Evolutionary conservation across 208 protist genomes (phyloP).

Genomic region (Lotmaria passim): DNA sequence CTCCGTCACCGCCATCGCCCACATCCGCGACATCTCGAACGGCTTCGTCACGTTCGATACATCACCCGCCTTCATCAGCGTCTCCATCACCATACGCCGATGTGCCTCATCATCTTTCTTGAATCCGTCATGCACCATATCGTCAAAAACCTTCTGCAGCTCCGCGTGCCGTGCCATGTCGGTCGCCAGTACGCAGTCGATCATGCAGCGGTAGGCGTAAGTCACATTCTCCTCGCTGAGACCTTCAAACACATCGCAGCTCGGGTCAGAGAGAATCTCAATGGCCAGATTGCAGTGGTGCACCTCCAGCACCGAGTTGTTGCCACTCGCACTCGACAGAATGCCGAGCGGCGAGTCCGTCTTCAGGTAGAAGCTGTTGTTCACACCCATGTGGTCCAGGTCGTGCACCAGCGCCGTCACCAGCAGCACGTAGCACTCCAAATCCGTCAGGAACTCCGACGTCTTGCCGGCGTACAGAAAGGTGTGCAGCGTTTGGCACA

Average conservation of each 20-base stretch:
- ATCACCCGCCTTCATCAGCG: conserved; percentile 83
- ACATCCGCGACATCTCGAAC: conserved; percentile 81
- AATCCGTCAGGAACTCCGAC: conserved; percentile 63
- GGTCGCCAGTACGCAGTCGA: conserved; percentile 87
- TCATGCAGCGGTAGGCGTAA: conserved; percentile 67
- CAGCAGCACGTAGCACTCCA: conserved; percentile 84
- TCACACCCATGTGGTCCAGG: conserved; percentile 90
- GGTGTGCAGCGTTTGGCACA: conserved; percentile 81
- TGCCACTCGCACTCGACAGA: conserved; percentile 80
- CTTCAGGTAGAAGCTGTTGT: conserved; percentile 92
- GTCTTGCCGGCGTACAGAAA: conserved; percentile 58
- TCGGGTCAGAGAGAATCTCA: conserved; percentile 81
- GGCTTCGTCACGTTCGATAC: conserved; percentile 89
- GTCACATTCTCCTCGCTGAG: conserved; percentile 47
- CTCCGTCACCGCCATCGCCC: conserved; percentile 87
- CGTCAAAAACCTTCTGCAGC: conserved; percentile 44
- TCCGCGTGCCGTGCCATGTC: conserved; percentile 86
- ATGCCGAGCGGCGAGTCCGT: conserved; percentile 87
- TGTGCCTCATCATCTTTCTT: conserved; percentile 37
- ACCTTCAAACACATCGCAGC: conserved; percentile 76
- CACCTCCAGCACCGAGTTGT: conserved; percentile 85
- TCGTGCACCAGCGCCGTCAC: conserved; percentile 82
- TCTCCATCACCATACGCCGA: conserved; percentile 58
- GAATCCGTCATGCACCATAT: conserved; percentile 30
- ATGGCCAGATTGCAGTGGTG: conserved; percentile 90